phyloP scores from a whole-genome alignment of 192 early-diverging fungal genomes.

The Linnemannia zychae region DNA sequence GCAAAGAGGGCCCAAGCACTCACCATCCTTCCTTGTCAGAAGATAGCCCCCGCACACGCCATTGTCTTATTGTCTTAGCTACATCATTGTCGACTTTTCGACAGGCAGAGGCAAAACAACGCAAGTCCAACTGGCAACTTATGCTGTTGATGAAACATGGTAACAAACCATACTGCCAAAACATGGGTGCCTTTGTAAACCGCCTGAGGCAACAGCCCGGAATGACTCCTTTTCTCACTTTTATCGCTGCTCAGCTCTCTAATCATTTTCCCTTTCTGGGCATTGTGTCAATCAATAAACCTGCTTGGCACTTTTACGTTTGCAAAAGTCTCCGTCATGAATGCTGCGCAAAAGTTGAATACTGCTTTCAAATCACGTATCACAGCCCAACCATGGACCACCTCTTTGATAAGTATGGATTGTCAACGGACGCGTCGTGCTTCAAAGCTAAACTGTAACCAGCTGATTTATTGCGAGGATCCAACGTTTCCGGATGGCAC shows the following conservation, averaged over 20 bases:
- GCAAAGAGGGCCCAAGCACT: not conserved
- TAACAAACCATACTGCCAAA: too few relatives aligned
- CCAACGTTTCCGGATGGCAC: not conserved
- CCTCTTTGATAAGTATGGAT: not conserved
- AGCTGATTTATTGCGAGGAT: not conserved
- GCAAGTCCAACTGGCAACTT: too few relatives aligned
- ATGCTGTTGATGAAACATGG: too few relatives aligned
- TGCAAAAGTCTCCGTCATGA: not conserved
- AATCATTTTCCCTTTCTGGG: not conserved
- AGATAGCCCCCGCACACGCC: too few relatives aligned
- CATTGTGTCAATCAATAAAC: not conserved
- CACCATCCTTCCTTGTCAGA: too few relatives aligned
- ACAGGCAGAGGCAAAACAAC: too few relatives aligned
- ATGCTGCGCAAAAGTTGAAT: not conserved
- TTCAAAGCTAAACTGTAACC: not conserved
- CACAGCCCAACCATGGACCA: not conserved
- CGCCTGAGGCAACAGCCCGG: not conserved
- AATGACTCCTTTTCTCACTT: not conserved
- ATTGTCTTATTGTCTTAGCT: too few relatives aligned
- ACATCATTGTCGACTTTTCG: too few relatives aligned
- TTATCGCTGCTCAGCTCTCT: not conserved
- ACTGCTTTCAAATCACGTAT: slow-evolving; percentile 1
- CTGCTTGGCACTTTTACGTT: not conserved
- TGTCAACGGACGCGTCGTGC: too few relatives aligned
- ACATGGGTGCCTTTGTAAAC: too few relatives aligned